phyloP scores from a whole-genome alignment of 1,284 basidiomycete species.

The Ceratobasidium sp. region DNA sequence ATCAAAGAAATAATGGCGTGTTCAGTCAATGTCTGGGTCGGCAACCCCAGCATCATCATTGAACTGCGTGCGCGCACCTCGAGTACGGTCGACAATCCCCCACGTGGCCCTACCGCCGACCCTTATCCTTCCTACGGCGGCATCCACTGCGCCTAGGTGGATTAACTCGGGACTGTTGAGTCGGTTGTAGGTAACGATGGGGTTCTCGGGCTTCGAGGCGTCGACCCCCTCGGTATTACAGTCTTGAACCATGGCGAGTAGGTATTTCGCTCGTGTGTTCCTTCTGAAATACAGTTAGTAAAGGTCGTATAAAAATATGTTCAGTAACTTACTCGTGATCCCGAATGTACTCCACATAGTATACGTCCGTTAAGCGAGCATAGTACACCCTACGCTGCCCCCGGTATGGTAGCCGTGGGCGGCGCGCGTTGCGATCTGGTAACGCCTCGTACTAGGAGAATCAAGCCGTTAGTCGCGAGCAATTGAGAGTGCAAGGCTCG shows the following conservation, averaged over 20 bases:
- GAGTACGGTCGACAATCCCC: conserved; percentile 30
- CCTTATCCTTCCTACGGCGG: conserved; percentile 11
- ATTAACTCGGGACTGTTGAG: background rate
- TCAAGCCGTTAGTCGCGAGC: background rate
- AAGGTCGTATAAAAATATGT: background rate
- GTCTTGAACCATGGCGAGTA: conserved; percentile 21
- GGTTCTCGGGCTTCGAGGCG: conserved; percentile 4
- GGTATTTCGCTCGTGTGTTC: background rate
- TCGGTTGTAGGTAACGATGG: conserved; percentile 29
- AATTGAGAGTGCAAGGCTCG: background rate
- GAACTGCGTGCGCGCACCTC: conserved; percentile 35
- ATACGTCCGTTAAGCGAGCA: conserved; percentile 4
- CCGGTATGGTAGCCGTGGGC: background rate
- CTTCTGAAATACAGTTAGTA: background rate
- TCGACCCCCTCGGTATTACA: conserved; percentile 22
- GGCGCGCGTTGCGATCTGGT: conserved; percentile 9
- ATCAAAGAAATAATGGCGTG: too few relatives aligned
- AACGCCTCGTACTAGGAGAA: conserved; percentile 10
- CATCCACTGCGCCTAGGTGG: conserved; percentile 11
- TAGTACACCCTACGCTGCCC: conserved; percentile 1
- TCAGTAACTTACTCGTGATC: conserved; percentile 12
- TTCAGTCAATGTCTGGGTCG: background rate
- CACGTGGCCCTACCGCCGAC: conserved; percentile 4
- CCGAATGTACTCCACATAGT: conserved; percentile 17
- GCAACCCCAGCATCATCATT: background rate